Conservation (phyloP, 1,284 basidiomycete genomes). For the Ceratobasidium theobromae region DNA sequence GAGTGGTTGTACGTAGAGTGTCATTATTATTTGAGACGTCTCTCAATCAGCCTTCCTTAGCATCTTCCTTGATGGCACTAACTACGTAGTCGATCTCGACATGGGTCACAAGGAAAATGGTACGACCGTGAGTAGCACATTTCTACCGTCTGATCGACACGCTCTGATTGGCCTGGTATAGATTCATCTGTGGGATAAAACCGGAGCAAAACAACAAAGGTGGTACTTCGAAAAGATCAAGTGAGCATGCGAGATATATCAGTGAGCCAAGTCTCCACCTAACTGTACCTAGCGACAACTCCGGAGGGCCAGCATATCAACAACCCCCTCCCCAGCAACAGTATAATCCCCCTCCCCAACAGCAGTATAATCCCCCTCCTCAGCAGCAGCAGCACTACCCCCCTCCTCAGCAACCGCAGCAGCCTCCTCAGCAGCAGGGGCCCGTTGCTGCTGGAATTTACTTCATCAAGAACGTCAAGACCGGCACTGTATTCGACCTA, state of each 20-base stretch:
- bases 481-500: slow-evolving; percentile 27
- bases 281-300: slow-evolving; percentile 1
- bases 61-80: neutral
- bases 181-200: slow-evolving; percentile 28
- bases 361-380: neutral
- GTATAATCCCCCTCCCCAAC: slow-evolving; percentile 6
- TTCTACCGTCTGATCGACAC: neutral
- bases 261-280: neutral
- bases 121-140: slow-evolving; percentile 6
- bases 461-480: slow-evolving; percentile 23
- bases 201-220: slow-evolving; percentile 20
- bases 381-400: slow-evolving; percentile 2
- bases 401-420: neutral
- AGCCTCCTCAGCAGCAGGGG: neutral
- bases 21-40: neutral
- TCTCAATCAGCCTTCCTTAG: neutral
- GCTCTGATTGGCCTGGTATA: neutral
- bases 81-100: slow-evolving; percentile 9
- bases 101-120: slow-evolving; percentile 18
- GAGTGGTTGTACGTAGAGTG: slow-evolving; percentile 4
- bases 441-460: slow-evolving; percentile 25
- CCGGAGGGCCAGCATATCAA: slow-evolving; percentile 4
- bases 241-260: neutral
- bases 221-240: slow-evolving; percentile 30
- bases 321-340: slow-evolving; percentile 13